Evolutionary conservation across 2,329 filamentous ascomycete genomes (phyloP).

Genomic region (Triangularia setosa): DNA sequence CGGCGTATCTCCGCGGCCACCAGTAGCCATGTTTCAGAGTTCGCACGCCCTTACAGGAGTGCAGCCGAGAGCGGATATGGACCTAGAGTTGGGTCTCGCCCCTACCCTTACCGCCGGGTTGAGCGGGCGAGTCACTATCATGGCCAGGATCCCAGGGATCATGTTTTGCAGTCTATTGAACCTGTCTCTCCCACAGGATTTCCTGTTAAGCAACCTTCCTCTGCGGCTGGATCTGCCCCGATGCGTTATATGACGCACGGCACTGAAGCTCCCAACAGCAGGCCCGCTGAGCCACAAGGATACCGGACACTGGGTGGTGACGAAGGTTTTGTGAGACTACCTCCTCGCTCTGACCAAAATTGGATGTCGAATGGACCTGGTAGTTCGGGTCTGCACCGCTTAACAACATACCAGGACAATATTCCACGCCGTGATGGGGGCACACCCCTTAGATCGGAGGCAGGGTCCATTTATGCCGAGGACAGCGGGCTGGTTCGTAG

Average conservation of each 20-base stretch:
- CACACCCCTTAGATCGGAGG: slow-evolving; percentile 9
- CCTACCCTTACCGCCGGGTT: slow-evolving; percentile 12
- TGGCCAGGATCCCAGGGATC: slow-evolving; percentile 36
- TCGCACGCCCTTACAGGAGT: neutral
- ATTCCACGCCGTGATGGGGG: neutral
- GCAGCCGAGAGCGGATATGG: slow-evolving; percentile 9
- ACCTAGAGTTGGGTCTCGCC: slow-evolving; percentile 23
- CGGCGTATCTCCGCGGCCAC: slow-evolving; percentile 4
- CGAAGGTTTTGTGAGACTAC: slow-evolving; percentile 23
- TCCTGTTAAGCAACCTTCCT: neutral
- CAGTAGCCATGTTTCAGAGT: slow-evolving; percentile 9
- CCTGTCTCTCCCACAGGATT: slow-evolving; percentile 32
- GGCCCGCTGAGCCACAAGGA: neutral
- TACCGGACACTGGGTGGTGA: slow-evolving; percentile 8
- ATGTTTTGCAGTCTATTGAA: slow-evolving; percentile 46
- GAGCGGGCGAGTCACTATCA: slow-evolving; percentile 24
- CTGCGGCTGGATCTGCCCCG: neutral
- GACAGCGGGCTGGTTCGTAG: slow-evolving; percentile 11
- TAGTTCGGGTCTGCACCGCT: neutral
- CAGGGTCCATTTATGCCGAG: slow-evolving; percentile 13
- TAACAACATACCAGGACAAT: neutral
- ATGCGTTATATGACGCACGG: neutral
- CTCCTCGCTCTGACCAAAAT: slow-evolving; percentile 16
- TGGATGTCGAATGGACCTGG: slow-evolving; percentile 2
- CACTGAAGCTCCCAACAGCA: neutral